Evolutionary conservation across 306 rosid species (phyloP).

Genomic region (Gastrolobium bilobum): DNA sequence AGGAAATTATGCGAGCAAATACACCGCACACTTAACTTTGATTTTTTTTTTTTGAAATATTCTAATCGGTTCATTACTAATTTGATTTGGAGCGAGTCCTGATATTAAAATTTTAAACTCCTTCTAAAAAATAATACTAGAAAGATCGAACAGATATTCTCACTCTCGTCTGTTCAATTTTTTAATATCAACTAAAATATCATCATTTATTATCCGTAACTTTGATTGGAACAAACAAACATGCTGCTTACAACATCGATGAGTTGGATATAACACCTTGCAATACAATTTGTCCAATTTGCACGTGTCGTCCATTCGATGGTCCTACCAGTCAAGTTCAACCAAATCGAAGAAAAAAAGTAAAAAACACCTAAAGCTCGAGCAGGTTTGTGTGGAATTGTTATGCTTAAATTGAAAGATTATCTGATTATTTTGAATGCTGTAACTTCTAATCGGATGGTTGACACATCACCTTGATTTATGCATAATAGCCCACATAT

Average conservation of each 20-base stretch:
- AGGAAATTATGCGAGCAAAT: constrained; percentile 1
- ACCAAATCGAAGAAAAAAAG: constrained; percentile 23
- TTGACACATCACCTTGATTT: constrained; percentile 10
- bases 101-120: too few relatives aligned
- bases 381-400: constrained; percentile 12
- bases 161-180: too few relatives aligned
- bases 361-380: constrained; percentile 13
- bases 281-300: constrained; percentile 37
- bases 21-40: not conserved
- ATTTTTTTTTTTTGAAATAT: too few relatives aligned
- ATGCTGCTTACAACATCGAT: constrained; percentile 28
- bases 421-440: constrained; percentile 18
- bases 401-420: constrained; percentile 18
- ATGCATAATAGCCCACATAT: constrained; percentile 31
- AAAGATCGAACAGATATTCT: too few relatives aligned
- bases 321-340: constrained; percentile 30
- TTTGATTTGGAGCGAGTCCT: too few relatives aligned
- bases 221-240: constrained; percentile 31
- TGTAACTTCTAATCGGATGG: constrained; percentile 19
- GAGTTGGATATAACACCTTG: constrained; percentile 36
- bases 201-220: not conserved
- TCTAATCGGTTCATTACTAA: too few relatives aligned
- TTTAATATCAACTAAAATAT: too few relatives aligned
- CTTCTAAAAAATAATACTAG: too few relatives aligned
- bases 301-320: constrained; percentile 49